phyloP scores from a whole-genome alignment of 2,329 filamentous ascomycete genomes.

The Verticillium zaregamsianum region DNA sequence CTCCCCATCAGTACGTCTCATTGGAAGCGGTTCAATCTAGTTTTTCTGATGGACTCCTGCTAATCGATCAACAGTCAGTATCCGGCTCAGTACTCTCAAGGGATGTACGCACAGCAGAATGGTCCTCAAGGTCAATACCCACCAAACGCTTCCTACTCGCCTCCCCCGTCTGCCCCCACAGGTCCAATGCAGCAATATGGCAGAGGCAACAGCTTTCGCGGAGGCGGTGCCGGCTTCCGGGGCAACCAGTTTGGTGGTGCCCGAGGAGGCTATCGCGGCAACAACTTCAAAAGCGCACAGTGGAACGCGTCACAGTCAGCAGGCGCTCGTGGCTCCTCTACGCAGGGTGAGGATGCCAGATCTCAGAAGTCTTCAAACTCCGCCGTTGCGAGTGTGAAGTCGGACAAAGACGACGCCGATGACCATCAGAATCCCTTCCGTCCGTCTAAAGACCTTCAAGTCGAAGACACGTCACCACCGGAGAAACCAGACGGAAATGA shows the following conservation, averaged over 20 bases:
- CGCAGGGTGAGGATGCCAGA: conserved; percentile 24
- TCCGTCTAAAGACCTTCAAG: conserved; percentile 60
- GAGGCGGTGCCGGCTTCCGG: conserved; percentile 49
- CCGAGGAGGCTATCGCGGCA: conserved; percentile 51
- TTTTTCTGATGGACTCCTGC: neutral
- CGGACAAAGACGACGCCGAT: conserved; percentile 27
- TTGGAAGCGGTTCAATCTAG: neutral
- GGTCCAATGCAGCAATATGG: conserved; percentile 53
- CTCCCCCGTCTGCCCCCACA: conserved; percentile 52
- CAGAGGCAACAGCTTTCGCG: conserved; percentile 40
- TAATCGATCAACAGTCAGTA: conserved; percentile 49
- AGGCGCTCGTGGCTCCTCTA: conserved; percentile 33
- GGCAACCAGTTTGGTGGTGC: conserved; percentile 51
- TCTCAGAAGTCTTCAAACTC: conserved; percentile 17
- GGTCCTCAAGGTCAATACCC: conserved; percentile 53
- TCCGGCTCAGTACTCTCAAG: conserved; percentile 55
- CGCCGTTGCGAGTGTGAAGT: conserved; percentile 10
- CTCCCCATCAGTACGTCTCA: conserved; percentile 25
- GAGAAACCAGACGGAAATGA: conserved; percentile 40
- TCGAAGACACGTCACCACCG: conserved; percentile 49
- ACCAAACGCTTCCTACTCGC: conserved; percentile 39
- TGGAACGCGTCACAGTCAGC: conserved; percentile 56
- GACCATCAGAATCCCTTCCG: conserved; percentile 59
- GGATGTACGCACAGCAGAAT: conserved; percentile 46
- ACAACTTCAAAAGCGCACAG: conserved; percentile 62